Percentiles rank a stretch among this genome's conserved stretches.
phyloP scores from a whole-genome alignment of 75 land plant species.

The Ceratopteris richardii region DNA sequence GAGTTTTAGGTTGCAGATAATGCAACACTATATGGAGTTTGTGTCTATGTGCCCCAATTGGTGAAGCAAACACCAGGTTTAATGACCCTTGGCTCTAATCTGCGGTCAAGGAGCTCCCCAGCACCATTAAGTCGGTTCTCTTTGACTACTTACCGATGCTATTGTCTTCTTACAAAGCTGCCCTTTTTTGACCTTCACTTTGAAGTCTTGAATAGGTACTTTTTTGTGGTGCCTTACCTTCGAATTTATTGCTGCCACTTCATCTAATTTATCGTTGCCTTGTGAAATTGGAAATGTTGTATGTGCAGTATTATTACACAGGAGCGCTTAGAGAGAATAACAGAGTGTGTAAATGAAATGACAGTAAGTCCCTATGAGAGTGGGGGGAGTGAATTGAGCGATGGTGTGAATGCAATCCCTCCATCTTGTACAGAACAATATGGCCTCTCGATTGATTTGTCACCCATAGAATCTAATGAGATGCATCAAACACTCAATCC shows the following conservation, averaged over 20 bases:
- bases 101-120: constrained; percentile 29
- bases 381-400: not conserved
- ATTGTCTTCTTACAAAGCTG: constrained; percentile 85
- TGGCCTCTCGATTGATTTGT: not conserved
- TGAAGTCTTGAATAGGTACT: constrained; percentile 94
- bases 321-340: constrained; percentile 91
- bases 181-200: constrained; percentile 96
- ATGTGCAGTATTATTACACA: constrained; percentile 85
- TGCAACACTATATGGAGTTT: constrained; percentile 87
- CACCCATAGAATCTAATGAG: not conserved
- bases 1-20: constrained; percentile 80
- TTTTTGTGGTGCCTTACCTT: no score
- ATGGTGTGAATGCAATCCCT: not conserved
- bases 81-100: constrained; percentile 29
- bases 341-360: constrained; percentile 74
- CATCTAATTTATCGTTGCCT: no score
- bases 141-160: constrained; percentile 92
- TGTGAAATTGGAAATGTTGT: not conserved
- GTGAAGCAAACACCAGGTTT: constrained; percentile 88
- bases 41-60: constrained; percentile 82
- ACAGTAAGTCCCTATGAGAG: constrained; percentile 13
- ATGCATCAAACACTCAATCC: not conserved
- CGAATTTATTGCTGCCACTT: no score
- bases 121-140: constrained; percentile 50
- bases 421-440: not conserved